These are phyloP conservation scores for Candida loeiensis DNA, from an alignment of 805 yeast genomes.

Conservation along the genomic window DNA sequence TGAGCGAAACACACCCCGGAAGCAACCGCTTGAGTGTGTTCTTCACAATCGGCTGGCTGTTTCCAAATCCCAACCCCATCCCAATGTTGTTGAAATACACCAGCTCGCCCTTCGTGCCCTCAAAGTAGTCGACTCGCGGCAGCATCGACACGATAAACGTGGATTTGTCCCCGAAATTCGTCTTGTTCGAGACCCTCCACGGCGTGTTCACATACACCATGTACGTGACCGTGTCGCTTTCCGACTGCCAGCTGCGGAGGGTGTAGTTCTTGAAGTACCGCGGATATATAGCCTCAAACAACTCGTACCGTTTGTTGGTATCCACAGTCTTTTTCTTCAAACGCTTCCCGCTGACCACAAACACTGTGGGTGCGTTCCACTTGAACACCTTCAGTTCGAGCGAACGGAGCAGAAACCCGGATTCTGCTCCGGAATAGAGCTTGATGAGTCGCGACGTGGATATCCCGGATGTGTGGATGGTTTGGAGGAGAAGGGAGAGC, in stretches of 20 bases:
- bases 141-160: slow-evolving; percentile 61
- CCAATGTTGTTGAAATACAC: slow-evolving; percentile 71
- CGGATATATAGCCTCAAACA: slow-evolving; percentile 49
- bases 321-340: slow-evolving; percentile 33
- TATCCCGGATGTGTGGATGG: slow-evolving; percentile 26
- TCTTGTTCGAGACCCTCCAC: slow-evolving; percentile 74
- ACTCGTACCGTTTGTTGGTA: slow-evolving; percentile 45
- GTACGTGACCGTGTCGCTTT: slow-evolving; percentile 47
- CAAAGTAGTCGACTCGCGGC: slow-evolving; percentile 59
- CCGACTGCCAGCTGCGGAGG: slow-evolving; percentile 32
- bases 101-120: slow-evolving; percentile 26
- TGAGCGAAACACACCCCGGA: slow-evolving; percentile 78
- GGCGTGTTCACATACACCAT: slow-evolving; percentile 68
- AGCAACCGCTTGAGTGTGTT: slow-evolving; percentile 41
- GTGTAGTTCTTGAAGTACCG: slow-evolving; percentile 21
- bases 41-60: slow-evolving; percentile 56
- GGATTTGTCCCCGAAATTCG: slow-evolving; percentile 61
- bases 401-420: slow-evolving; percentile 86
- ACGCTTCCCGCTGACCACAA: slow-evolving; percentile 65
- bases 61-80: slow-evolving; percentile 83
- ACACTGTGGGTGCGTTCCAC: slow-evolving; percentile 84
- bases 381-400: slow-evolving; percentile 80
- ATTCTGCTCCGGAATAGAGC: slow-evolving; percentile 67
- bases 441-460: slow-evolving; percentile 49
- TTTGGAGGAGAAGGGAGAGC: slow-evolving; percentile 30